A percentile compares a stretch with the other conserved stretches of the same genome.
Evolutionary conservation across 2,329 filamentous ascomycete species (phyloP).

Genomic region (Colletotrichum cuscutae): DNA sequence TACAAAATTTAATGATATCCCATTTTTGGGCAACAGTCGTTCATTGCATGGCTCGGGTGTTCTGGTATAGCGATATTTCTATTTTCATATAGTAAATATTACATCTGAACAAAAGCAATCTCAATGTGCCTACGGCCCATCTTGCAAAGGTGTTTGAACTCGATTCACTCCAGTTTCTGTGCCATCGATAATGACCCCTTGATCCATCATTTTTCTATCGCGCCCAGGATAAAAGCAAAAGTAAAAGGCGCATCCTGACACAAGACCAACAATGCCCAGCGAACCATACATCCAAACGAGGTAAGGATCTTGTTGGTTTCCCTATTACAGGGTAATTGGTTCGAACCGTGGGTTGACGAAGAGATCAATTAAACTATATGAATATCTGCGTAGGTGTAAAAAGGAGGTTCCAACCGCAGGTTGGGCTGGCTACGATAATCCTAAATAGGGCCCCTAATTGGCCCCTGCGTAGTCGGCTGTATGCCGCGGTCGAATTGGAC

Average conservation of each 20-base stretch:
- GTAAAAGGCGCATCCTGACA: conserved; percentile 63
- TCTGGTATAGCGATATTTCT: neutral
- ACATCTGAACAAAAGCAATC: neutral
- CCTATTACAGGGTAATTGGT: no score
- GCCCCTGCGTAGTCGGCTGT: no score
- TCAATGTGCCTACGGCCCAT: neutral
- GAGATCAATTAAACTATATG: no score
- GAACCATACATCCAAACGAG: conserved; percentile 74
- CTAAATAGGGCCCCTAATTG: no score
- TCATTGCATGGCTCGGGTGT: conserved; percentile 3
- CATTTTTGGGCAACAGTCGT: neutral
- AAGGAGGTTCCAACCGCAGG: no score
- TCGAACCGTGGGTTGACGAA: no score
- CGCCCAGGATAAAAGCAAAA: conserved; percentile 7
- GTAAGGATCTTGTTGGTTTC: conserved; percentile 71
- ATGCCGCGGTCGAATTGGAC: no score
- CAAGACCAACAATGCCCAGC: conserved; percentile 59
- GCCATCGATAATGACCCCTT: neutral
- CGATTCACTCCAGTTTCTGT: neutral
- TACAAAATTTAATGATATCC: neutral
- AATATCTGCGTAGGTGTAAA: no score
- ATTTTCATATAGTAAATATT: neutral
- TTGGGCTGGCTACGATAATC: no score
- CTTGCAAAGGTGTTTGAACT: no score
- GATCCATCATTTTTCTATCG: neutral